These are phyloP conservation scores for Phytophthora europaea DNA, from an alignment of 352 stramenopile genomes.

Conservation along the genomic window DNA sequence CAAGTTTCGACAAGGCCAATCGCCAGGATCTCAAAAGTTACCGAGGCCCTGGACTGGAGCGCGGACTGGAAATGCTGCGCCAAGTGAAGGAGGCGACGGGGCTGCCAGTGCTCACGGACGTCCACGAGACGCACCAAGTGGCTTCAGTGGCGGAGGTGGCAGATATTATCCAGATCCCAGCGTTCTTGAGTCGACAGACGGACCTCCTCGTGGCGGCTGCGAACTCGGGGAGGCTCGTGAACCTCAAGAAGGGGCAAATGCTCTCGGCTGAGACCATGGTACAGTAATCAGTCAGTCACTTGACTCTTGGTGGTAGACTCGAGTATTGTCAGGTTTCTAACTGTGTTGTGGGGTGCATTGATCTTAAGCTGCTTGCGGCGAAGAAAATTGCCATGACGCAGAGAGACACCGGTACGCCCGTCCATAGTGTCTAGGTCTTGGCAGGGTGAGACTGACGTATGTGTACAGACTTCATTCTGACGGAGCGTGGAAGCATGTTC, in stretches of 20 bases:
- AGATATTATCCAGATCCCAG: constrained; percentile 90
- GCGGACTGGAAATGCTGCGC: constrained; percentile 78
- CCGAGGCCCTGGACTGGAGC: constrained; percentile 75
- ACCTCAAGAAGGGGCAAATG: constrained; percentile 93
- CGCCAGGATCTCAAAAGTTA: constrained; percentile 86
- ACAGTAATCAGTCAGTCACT: constrained; percentile 20
- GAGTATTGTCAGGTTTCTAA: background rate
- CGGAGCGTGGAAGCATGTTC: constrained; percentile 90
- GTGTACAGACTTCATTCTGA: constrained; percentile 78
- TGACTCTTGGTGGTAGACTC: background rate
- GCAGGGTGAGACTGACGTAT: background rate
- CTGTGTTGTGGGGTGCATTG: background rate
- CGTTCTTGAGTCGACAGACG: constrained; percentile 91
- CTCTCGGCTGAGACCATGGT: constrained; percentile 85
- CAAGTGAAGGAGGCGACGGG: constrained; percentile 78
- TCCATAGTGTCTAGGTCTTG: background rate
- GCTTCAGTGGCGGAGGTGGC: constrained; percentile 66
- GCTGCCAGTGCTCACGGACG: constrained; percentile 85
- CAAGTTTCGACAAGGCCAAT: constrained; percentile 93
- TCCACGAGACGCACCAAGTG: constrained; percentile 90
- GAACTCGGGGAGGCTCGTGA: constrained; percentile 78
- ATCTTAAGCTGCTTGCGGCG: constrained; percentile 68
- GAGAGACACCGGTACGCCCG: constrained; percentile 47
- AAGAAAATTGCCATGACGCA: constrained; percentile 79
- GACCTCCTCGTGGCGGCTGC: constrained; percentile 87